These are phyloP conservation scores for Acaromyces ingoldii DNA, from an alignment of 1,284 basidiomycete genomes.

Conservation along the genomic window DNA sequence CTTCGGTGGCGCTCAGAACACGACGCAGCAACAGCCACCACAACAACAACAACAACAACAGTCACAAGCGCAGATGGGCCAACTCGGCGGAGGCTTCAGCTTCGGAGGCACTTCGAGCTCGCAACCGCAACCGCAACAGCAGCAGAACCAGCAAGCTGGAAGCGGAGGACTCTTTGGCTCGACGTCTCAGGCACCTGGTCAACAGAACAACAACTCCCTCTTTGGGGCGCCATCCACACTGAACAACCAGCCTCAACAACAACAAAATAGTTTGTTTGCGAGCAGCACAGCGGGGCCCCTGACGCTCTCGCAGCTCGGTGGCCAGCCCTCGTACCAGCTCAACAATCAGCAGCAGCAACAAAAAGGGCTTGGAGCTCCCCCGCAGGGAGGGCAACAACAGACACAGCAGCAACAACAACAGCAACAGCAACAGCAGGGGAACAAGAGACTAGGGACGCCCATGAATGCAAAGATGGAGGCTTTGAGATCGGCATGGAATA, in stretches of 20 bases:
- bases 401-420: slow-evolving; percentile 1
- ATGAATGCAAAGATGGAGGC: slow-evolving; percentile 36
- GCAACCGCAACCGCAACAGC: slow-evolving; percentile 10
- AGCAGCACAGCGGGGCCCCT: too few species aligned
- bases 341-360: not conserved
- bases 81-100: slow-evolving; percentile 4
- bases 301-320: slow-evolving; percentile 5
- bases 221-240: too few species aligned
- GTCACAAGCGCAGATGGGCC: not conserved
- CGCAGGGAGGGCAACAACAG: not conserved
- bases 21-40: slow-evolving; percentile 16
- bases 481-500: slow-evolving; percentile 43
- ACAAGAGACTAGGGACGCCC: slow-evolving; percentile 36
- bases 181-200: not conserved
- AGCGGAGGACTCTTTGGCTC: not conserved
- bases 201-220: not conserved
- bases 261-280: too few species aligned
- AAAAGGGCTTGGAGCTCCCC: too few species aligned
- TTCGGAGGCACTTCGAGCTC: slow-evolving; percentile 20
- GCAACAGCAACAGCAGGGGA: slow-evolving; percentile 14
- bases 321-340: slow-evolving; percentile 2
- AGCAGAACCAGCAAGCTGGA: slow-evolving; percentile 6
- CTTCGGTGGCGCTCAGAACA: slow-evolving; percentile 17
- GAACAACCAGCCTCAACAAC: too few species aligned
- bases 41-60: slow-evolving; percentile 17